phyloP scores from a whole-genome alignment of 768 basidiomycete species.

The Tylopilus sp. region DNA sequence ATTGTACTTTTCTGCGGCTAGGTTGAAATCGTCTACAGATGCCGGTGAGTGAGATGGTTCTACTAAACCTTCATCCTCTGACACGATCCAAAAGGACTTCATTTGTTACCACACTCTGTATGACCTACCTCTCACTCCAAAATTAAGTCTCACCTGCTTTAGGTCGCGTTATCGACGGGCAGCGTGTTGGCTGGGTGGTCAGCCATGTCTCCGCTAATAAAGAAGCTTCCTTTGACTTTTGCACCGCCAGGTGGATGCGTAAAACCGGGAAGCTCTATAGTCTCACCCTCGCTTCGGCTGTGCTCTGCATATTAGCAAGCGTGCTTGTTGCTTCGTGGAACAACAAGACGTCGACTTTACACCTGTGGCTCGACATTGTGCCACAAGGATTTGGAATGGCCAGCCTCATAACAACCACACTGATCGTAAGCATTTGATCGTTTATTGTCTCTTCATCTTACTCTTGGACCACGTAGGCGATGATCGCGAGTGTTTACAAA shows the following conservation, averaged over 20 bases:
- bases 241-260: conserved; percentile 67
- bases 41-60: conserved; percentile 52
- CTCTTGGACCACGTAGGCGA: conserved; percentile 50
- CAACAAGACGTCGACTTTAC: conserved; percentile 52
- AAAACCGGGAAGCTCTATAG: conserved; percentile 82
- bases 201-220: conserved; percentile 22
- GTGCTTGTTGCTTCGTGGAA: conserved; percentile 65
- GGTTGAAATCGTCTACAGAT: conserved; percentile 59
- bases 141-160: conserved; percentile 15
- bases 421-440: conserved; percentile 57
- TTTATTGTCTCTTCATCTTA: conserved; percentile 4
- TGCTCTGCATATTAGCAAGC: conserved; percentile 56
- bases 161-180: conserved; percentile 80
- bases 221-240: conserved; percentile 3
- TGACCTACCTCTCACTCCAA: conserved; percentile 22
- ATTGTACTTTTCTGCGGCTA: conserved; percentile 84
- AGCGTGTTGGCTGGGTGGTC: conserved; percentile 88
- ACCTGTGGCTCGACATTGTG: conserved; percentile 75
- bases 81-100: conserved; percentile 53
- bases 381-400: conserved; percentile 86
- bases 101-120: conserved; percentile 89
- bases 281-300: conserved; percentile 66
- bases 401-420: conserved; percentile 78
- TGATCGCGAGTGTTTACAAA: conserved; percentile 78
- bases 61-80: background rate